Conservation (phyloP, 257 asterid species). For the Solanum lycopersicoides region DNA sequence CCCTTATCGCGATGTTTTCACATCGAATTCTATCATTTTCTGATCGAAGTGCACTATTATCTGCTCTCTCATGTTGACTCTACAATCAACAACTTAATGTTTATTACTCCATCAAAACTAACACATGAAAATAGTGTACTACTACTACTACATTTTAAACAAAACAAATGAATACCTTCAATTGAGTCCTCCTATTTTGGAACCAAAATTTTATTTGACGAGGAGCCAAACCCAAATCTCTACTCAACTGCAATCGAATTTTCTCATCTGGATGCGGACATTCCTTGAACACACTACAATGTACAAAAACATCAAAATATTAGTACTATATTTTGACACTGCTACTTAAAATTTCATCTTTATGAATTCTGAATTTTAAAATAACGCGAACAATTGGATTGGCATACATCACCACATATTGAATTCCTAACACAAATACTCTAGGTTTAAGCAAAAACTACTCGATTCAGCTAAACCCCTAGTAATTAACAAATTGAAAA, state of each 20-base stretch:
- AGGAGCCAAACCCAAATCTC: slow-evolving; percentile 78
- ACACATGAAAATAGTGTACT: neutral
- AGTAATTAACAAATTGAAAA: neutral
- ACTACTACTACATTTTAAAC: neutral
- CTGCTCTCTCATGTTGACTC: slow-evolving; percentile 88
- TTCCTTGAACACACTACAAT: slow-evolving; percentile 40
- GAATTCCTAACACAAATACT: neutral
- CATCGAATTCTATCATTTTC: slow-evolving; percentile 78
- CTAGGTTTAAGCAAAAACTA: neutral
- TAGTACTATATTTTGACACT: neutral
- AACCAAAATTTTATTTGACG: slow-evolving; percentile 97
- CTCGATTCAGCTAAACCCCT: neutral
- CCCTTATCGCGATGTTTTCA: slow-evolving; percentile 78
- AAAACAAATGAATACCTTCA: slow-evolving; percentile 45
- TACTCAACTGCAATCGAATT: slow-evolving; percentile 66
- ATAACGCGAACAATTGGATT: fast-evolving
- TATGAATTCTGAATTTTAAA: neutral
- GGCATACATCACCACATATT: neutral
- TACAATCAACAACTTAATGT: neutral
- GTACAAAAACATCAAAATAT: slow-evolving; percentile 4
- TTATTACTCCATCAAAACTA: neutral
- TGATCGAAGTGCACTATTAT: slow-evolving; percentile 52
- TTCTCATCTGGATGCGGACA: slow-evolving; percentile 97
- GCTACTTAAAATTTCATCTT: neutral
- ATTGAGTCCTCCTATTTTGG: slow-evolving; percentile 90